Evolutionary conservation across 768 basidiomycete species (phyloP).

Genomic region (Vararia minispora): DNA sequence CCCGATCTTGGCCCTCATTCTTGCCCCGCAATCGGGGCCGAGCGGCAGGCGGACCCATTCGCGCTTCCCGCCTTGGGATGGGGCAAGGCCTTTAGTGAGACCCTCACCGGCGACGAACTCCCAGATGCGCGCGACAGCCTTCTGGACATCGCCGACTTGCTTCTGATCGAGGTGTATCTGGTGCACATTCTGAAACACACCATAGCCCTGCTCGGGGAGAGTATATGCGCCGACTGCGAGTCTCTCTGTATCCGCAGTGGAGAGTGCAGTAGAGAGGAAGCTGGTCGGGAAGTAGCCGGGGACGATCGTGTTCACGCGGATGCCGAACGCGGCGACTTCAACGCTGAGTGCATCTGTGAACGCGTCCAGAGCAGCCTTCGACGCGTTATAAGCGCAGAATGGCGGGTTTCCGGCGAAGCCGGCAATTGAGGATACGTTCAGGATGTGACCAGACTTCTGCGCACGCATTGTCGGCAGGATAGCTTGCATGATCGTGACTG

Average conservation of each 20-base stretch:
- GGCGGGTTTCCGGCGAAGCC: constrained; percentile 11
- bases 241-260: background rate
- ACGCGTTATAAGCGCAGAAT: constrained; percentile 18
- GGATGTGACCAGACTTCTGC: constrained; percentile 18
- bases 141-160: constrained; percentile 18
- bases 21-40: constrained; percentile 16
- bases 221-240: constrained; percentile 10
- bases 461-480: constrained; percentile 18
- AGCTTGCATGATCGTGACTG: constrained; percentile 18
- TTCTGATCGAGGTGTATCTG: constrained; percentile 2
- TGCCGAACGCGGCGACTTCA: constrained; percentile 20
- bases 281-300: constrained; percentile 22
- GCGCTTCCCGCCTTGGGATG: constrained; percentile 8
- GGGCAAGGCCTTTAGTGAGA: constrained; percentile 9
- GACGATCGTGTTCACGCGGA: constrained; percentile 16
- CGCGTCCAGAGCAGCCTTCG: constrained; percentile 20
- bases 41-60: constrained; percentile 17
- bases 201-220: constrained; percentile 13
- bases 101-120: constrained; percentile 17
- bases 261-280: too few species aligned
- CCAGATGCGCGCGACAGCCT: constrained; percentile 14
- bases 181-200: constrained; percentile 4
- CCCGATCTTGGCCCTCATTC: constrained; percentile 13
- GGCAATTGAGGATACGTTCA: constrained; percentile 18
- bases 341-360: constrained; percentile 16